Percentiles rank a stretch among this genome's conserved stretches.
phyloP scores from a whole-genome alignment of 2,329 filamentous ascomycete genomes.

The Ciborinia camelliae region DNA sequence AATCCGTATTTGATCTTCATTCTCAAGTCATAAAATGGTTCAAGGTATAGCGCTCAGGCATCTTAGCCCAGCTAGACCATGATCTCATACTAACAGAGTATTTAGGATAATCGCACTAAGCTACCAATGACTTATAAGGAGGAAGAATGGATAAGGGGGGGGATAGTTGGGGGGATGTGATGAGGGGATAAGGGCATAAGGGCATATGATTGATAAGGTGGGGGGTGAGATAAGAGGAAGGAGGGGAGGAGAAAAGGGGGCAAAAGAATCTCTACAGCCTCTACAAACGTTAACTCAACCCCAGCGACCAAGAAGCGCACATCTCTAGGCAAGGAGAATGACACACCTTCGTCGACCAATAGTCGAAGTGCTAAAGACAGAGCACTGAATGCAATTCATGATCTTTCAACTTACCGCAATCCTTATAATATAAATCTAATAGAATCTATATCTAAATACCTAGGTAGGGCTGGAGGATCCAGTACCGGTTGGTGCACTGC shows the following conservation, averaged over 20 bases:
- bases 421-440: too few species aligned
- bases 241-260: too few species aligned
- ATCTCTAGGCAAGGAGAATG: conserved; percentile 73
- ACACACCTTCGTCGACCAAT: conserved; percentile 72
- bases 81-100: background rate
- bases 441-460: too few species aligned
- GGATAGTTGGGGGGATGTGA: too few species aligned
- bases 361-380: conserved; percentile 86
- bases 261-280: conserved; percentile 13
- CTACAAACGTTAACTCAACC: conserved; percentile 45
- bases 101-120: background rate
- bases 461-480: conserved; percentile 30
- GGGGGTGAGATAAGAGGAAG: too few species aligned
- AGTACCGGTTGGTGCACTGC: conserved; percentile 44
- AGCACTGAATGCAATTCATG: conserved; percentile 72
- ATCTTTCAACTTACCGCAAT: too few species aligned
- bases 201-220: too few species aligned
- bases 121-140: background rate
- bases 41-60: background rate
- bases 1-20: background rate
- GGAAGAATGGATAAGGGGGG: too few species aligned
- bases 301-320: conserved; percentile 46
- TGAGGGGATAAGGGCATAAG: too few species aligned
- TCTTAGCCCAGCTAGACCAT: accelerated
- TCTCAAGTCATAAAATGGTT: background rate